Evolutionary conservation across 2,329 filamentous ascomycete species (phyloP).

Genomic region (Aspergillus sp.): DNA sequence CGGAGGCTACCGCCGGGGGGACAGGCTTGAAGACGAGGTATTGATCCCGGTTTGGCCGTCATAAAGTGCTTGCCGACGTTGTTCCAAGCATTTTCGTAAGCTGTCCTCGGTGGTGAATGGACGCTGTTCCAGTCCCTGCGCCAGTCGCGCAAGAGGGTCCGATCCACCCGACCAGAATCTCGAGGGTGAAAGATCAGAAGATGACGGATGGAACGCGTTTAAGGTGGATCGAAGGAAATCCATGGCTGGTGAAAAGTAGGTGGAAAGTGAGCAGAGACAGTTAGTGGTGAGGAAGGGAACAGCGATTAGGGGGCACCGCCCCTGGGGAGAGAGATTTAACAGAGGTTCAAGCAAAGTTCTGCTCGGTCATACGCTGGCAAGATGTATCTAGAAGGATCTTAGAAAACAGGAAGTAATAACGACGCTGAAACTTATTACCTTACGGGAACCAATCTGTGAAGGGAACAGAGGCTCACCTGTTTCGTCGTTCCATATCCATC

Average conservation of each 20-base stretch:
- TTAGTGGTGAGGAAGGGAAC: no score
- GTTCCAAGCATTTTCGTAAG: conserved; percentile 21
- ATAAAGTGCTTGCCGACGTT: conserved; percentile 20
- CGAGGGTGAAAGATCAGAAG: conserved; percentile 12
- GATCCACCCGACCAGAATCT: conserved; percentile 13
- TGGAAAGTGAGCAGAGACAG: conserved; percentile 14
- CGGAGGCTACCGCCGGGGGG: conserved; percentile 17
- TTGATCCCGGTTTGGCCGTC: conserved; percentile 25
- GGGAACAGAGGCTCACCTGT: no score
- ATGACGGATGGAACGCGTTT: conserved; percentile 7
- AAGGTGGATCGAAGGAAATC: conserved; percentile 12
- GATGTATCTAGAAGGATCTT: no score
- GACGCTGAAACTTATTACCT: no score
- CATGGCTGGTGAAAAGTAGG: conserved; percentile 18
- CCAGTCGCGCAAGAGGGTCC: conserved; percentile 22
- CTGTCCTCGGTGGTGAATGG: conserved; percentile 22
- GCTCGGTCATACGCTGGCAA: no score
- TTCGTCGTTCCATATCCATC: no score
- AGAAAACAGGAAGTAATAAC: no score
- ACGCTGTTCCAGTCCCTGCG: conserved; percentile 15
- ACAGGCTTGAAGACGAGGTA: conserved; percentile 26
- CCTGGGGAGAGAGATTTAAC: no score
- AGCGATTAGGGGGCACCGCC: no score
- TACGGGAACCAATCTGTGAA: no score
- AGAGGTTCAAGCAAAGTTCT: no score